These are phyloP conservation scores for Vitis hybrid DNA, from an alignment of 177 flowering plant genomes.

Conservation along the genomic window DNA sequence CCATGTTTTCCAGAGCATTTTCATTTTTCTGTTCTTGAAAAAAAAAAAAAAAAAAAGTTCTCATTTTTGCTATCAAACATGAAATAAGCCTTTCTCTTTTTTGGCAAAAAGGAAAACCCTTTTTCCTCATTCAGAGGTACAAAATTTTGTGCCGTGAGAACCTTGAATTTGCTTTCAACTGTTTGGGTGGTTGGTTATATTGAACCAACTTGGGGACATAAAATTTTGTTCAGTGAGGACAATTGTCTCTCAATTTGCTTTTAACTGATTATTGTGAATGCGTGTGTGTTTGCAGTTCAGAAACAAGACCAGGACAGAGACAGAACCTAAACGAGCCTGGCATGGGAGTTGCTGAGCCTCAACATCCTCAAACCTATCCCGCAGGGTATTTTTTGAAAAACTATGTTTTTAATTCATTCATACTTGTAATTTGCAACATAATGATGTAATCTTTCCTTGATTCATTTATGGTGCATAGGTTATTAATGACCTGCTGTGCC, in stretches of 20 bases:
- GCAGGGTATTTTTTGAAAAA: constrained; percentile 18
- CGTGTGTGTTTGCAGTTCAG: constrained; percentile 17
- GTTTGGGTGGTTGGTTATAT: no score
- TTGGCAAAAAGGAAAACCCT: no score
- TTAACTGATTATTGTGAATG: background rate
- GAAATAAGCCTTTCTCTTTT: no score
- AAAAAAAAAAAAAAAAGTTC: no score
- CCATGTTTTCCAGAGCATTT: no score
- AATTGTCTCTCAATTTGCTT: background rate
- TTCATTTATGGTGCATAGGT: background rate
- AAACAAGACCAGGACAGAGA: constrained; percentile 13
- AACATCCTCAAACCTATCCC: constrained; percentile 19
- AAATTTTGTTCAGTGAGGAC: no score
- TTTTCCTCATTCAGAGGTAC: no score
- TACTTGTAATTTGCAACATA: background rate
- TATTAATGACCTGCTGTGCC: background rate
- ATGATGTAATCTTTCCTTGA: background rate
- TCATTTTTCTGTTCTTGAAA: no score
- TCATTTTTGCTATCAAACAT: no score
- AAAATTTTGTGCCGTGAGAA: no score
- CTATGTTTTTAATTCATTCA: background rate
- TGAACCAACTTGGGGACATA: no score
- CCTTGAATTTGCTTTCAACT: no score
- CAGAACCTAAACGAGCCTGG: constrained; percentile 10
- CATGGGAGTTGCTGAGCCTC: constrained; percentile 12